Evolutionary conservation across 169 alveolate species (phyloP), one percentile per base, ranked within the genome.

Genomic region (Perkinsus olseni): DNA sequence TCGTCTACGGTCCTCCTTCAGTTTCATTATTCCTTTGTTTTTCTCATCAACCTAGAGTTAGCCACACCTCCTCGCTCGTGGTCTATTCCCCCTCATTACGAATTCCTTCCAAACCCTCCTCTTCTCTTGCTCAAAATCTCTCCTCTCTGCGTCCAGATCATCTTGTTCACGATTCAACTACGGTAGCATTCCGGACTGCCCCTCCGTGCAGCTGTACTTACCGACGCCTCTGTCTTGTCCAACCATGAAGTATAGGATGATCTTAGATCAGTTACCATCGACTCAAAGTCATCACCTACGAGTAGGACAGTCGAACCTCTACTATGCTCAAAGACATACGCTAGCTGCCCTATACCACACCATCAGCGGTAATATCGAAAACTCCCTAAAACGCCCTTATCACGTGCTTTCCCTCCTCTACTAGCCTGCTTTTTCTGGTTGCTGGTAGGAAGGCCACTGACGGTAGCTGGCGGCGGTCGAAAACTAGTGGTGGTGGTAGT

Each of bases 211-310:
- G n/a, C n/a, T n/a, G n/a, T n/a, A n/a, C n/a, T 62, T 62, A 62
- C 82, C 34, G 94, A 95, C 92, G 94, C 95, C 62, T 97, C 97
- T 0, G 98, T 95, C 92, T 97, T 97, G 92, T 96, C 96, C 92
- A 97, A 94, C 98, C 98, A 97, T 92, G 96, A 82, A 0, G 96
- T 94, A 95, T 96, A 97, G n/a, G 97, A 95, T 39, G 97, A 93
- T 74, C 98, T 92, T 94, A 97, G 92, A 94, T 97, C 98, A 82
- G 96, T 95, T n/a, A 96, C 98, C 98, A 97, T 97, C 20, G 91
- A 92, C 93, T 97, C 98, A 92, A 97, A 97, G 74, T 96, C 98
- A 40, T 96, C 97, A 0, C 93, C 39, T 1, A 82, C 39, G 51
- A 50, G 51, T 34, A 48, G 17, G n/a, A n/a, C n/a, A n/a, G n/a